Conservation (phyloP, 2,329 filamentous ascomycete species). For the Clarireedia hainanense region DNA sequence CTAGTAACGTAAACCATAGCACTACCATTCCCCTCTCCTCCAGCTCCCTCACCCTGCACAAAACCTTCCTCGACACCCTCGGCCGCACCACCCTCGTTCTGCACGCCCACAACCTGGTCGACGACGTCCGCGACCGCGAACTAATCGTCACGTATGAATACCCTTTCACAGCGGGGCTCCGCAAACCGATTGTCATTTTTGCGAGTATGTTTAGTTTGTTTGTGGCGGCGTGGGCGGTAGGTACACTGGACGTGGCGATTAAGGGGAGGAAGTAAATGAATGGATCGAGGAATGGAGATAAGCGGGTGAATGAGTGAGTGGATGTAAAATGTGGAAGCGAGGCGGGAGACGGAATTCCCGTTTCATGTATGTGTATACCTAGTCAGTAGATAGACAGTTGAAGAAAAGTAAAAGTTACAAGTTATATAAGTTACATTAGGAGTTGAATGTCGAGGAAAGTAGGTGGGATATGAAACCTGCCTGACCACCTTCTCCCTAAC, state of each 20-base stretch:
- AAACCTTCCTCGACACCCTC: slow-evolving; percentile 88
- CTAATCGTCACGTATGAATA: slow-evolving; percentile 86
- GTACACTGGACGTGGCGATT: slow-evolving; percentile 33
- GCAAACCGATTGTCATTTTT: slow-evolving; percentile 82
- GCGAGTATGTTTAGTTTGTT: slow-evolving; percentile 67
- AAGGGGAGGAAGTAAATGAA: slow-evolving; percentile 18
- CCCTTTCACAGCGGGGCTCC: slow-evolving; percentile 61
- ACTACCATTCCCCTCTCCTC: slow-evolving; percentile 65
- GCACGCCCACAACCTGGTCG: slow-evolving; percentile 77
- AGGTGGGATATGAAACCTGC: no score
- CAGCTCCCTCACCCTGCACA: slow-evolving; percentile 55
- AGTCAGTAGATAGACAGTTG: no score
- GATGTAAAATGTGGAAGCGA: no score
- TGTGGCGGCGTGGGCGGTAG: slow-evolving; percentile 63
- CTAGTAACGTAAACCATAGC: slow-evolving; percentile 69
- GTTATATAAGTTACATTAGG: no score
- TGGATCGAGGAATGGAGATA: not conserved
- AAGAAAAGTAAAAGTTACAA: no score
- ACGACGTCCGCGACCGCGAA: slow-evolving; percentile 79
- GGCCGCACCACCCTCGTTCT: slow-evolving; percentile 78
- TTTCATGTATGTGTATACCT: no score
- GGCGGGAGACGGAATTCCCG: no score
- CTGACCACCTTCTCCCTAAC: no score
- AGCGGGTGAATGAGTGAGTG: no score
- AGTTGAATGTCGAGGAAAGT: no score